phyloP scores from a whole-genome alignment of 306 rosid species.

The Astragalus membranaceus region DNA sequence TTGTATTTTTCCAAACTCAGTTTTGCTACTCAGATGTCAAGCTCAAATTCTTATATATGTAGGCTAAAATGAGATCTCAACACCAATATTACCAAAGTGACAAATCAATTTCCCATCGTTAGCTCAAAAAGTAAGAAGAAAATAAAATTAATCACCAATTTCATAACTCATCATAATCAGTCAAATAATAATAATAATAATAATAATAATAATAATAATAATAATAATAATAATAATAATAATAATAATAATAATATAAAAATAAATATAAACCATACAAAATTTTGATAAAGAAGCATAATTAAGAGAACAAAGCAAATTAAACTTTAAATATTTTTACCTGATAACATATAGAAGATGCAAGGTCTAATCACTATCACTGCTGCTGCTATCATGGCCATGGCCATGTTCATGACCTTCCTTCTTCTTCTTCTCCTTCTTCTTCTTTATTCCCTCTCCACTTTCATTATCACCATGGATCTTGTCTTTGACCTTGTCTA shows the following conservation, averaged over 20 bases:
- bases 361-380: conserved; percentile 54
- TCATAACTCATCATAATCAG: neutral
- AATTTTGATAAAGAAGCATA: neutral
- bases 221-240: too few species aligned
- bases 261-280: neutral
- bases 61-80: neutral
- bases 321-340: too few species aligned
- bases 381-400: conserved; percentile 47
- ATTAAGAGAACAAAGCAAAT: neutral
- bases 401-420: conserved; percentile 18
- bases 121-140: neutral
- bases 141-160: neutral
- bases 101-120: neutral
- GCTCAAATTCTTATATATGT: too few species aligned
- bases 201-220: too few species aligned
- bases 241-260: too few species aligned
- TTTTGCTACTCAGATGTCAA: too few species aligned
- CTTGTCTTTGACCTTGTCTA: conserved; percentile 57
- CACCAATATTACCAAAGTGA: neutral
- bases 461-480: conserved; percentile 30
- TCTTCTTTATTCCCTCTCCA: neutral
- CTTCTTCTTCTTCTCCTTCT: conserved; percentile 31
- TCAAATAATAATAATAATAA: too few species aligned
- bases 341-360: neutral
- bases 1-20: too few species aligned